A percentile compares a stretch with the other conserved stretches of the same genome.
phyloP scores from a whole-genome alignment of 352 stramenopile species.

The Globisporangium cederbergense region DNA sequence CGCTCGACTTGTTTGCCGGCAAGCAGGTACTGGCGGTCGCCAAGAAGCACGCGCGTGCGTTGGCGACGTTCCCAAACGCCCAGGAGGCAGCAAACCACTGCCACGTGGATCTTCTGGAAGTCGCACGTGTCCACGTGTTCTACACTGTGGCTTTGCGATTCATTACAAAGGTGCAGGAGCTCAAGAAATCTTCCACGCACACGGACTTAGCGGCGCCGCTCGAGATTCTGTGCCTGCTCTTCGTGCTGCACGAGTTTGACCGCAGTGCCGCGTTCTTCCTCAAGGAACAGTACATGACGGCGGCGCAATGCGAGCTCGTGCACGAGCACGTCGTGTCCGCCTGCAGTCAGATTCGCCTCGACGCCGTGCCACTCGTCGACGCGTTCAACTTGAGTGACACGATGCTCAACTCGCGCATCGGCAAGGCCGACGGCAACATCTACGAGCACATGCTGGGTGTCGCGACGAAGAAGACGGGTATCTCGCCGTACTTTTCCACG shows the following conservation, averaged over 20 bases:
- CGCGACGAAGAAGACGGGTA: conserved; percentile 32
- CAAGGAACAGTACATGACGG: conserved; percentile 53
- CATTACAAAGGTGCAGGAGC: conserved; percentile 46
- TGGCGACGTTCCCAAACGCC: conserved; percentile 23
- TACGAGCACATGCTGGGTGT: conserved; percentile 62
- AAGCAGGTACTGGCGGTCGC: conserved; percentile 41
- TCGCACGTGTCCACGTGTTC: conserved; percentile 71
- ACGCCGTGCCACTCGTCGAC: conserved; percentile 71
- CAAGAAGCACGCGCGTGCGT: conserved; percentile 27
- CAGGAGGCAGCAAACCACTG: conserved; percentile 58
- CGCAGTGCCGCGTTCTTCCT: conserved; percentile 51
- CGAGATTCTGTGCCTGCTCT: conserved; percentile 64
- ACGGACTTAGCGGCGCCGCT: conserved; percentile 46
- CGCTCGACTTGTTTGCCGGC: conserved; percentile 53
- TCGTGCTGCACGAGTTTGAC: conserved; percentile 74
- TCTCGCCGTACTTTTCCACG: conserved; percentile 49
- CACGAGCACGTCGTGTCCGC: conserved; percentile 31
- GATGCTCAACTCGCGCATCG: conserved; percentile 70
- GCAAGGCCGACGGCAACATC: conserved; percentile 58
- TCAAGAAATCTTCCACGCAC: conserved; percentile 23
- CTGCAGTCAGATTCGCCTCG: conserved; percentile 37
- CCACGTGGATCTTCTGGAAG: conserved; percentile 73
- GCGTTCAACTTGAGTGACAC: conserved; percentile 71
- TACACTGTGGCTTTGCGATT: conserved; percentile 66
- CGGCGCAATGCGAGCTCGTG: conserved; percentile 49